Evolutionary conservation across 257 asterid species (phyloP), one percentile per base, ranked within the genome.

Genomic region (Solanum rostratum): DNA sequence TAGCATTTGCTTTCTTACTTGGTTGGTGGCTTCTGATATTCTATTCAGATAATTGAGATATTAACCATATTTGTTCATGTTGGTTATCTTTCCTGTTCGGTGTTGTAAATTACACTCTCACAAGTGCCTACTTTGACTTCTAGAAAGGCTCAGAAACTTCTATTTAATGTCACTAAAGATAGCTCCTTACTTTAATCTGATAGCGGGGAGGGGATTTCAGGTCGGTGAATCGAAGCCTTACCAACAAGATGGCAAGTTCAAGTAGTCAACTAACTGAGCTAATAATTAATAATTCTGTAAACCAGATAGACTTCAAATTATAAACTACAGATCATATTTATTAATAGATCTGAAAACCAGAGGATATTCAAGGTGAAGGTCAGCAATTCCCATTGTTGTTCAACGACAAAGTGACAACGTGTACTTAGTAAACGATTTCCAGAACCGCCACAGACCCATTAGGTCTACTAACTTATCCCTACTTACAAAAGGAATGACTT

Each of bases 401-500:
- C 82, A 50, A 50, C 82, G 50, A 78, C n/a, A 80, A 88, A 63
- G 84, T 39, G 85, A 49, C 57, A 63, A 55, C 54, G 14, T 86
- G 81, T 85, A 78, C 43, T 39, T 73, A 33, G 73, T 45, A 76
- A 62, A 60, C 45, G 22, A 79, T 68, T 79, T 76, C 76, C 22
- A 74, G 82, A 57, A 46, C 80, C 27, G 65, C 71, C 78, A 57
- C 79, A 43, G 50, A 50, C 83, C 63, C 50, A 74, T 73, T 82
- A 73, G 60, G 83, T 57, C 81, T 82, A 66, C 41, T 59, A 80
- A 79, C 83, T 50, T 81, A 76, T 69, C 84, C 85, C 82, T 88
- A 70, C 33, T 46, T 86, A 86, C 91, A 86, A 83, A 82, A 59
- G 82, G 71, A 71, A 68, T 84, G 79, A 80, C 50, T 76, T 19